These are phyloP conservation scores for Backusella luteola DNA, from an alignment of 192 early-diverging fungal species.

Conservation along the genomic window DNA sequence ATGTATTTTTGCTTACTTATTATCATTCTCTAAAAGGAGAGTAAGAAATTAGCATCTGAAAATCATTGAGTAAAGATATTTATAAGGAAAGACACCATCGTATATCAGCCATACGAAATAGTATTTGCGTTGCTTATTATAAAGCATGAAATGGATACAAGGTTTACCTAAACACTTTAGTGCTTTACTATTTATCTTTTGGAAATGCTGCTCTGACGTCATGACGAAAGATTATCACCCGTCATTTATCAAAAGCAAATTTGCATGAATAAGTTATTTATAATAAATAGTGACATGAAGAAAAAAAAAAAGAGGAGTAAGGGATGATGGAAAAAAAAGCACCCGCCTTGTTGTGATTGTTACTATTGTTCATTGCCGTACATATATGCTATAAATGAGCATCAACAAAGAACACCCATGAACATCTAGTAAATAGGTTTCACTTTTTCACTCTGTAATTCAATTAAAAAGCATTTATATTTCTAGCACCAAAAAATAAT, in stretches of 20 bases:
- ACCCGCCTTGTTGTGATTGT: background rate
- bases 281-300: background rate
- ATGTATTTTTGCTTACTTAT: background rate
- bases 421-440: too few species aligned
- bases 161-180: background rate
- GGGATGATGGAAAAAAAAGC: too few species aligned
- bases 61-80: background rate
- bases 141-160: background rate
- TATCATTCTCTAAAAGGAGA: background rate
- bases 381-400: too few species aligned
- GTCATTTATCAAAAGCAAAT: background rate
- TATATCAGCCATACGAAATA: background rate
- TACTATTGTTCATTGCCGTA: too few species aligned
- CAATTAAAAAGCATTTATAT: too few species aligned
- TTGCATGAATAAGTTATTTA: background rate
- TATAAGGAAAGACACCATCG: background rate
- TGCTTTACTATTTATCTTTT: background rate
- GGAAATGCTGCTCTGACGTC: background rate
- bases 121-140: background rate
- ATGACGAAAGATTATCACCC: background rate
- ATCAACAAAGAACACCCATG: too few species aligned
- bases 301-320: background rate
- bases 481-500: too few species aligned
- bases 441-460: too few species aligned
- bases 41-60: background rate